phyloP scores from a whole-genome alignment of 345 rosid genomes.

The Moringa oleifera region DNA sequence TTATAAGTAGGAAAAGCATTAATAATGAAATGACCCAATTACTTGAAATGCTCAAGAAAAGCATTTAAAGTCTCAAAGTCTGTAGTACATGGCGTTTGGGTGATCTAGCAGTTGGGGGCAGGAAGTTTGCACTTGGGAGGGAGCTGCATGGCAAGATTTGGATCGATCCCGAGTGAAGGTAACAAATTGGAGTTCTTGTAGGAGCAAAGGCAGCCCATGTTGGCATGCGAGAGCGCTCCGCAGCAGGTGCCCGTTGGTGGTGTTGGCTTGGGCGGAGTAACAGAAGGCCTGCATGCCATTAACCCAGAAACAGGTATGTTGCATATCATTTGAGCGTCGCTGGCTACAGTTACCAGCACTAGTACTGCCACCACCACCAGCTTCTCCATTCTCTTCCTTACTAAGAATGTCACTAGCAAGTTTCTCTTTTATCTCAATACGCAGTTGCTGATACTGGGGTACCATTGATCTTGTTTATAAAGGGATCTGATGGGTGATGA shows the following conservation, averaged over 20 bases:
- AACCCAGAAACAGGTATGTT: conserved; percentile 27
- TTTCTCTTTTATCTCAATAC: no score
- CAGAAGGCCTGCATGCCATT: conserved; percentile 41
- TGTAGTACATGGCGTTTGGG: no score
- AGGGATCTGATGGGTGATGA: no score
- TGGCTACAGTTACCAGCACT: neutral
- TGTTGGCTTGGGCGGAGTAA: conserved; percentile 40
- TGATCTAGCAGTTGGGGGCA: conserved; percentile 30
- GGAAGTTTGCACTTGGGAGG: conserved; percentile 48
- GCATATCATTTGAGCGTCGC: conserved; percentile 37
- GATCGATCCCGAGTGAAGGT: conserved; percentile 51
- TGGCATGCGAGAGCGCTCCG: conserved; percentile 35
- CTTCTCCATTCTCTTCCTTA: no score
- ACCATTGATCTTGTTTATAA: no score
- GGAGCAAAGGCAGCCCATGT: conserved; percentile 45
- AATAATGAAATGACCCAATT: no score
- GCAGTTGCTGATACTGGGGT: no score
- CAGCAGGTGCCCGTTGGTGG: conserved; percentile 38
- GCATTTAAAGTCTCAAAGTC: no score
- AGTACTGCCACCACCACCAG: neutral
- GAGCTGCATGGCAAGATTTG: conserved; percentile 52
- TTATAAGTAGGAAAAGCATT: no score
- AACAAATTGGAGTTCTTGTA: conserved; percentile 42
- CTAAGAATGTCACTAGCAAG: no score
- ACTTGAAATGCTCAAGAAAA: no score